Percentiles rank a stretch among this genome's conserved stretches.
Evolutionary conservation across 805 yeast genomes (phyloP).

Genomic region (Yarrowia yakushimensis): DNA sequence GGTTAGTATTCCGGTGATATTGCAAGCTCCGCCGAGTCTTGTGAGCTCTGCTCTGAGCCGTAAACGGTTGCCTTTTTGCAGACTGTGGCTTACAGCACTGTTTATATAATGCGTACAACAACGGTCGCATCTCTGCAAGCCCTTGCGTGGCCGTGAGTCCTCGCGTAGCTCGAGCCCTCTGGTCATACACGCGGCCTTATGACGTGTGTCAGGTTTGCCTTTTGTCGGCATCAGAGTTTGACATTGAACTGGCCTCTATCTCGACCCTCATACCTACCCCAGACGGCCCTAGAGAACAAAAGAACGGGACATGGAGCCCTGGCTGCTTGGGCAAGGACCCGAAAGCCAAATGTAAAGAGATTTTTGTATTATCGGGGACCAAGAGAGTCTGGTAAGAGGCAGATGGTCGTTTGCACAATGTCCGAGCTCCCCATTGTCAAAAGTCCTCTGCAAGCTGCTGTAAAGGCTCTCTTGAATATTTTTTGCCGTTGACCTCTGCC

Average conservation of each 20-base stretch:
- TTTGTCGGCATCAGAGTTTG: not conserved
- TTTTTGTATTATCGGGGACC: not conserved
- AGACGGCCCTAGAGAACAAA: not conserved
- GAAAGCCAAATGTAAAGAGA: not conserved
- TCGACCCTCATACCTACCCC: not conserved
- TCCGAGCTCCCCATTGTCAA: too few species aligned
- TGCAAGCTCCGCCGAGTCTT: not conserved
- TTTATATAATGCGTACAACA: not conserved
- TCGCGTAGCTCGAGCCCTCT: too few species aligned
- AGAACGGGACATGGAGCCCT: not conserved
- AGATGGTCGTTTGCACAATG: too few species aligned
- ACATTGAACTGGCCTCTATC: not conserved
- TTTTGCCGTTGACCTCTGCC: too few species aligned
- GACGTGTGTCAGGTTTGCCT: slow-evolving; percentile 22
- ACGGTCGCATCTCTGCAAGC: not conserved
- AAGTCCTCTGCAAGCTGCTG: too few species aligned
- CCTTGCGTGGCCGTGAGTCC: too few species aligned
- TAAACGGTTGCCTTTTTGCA: too few species aligned
- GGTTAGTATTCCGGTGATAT: not conserved
- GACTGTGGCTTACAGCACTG: too few species aligned
- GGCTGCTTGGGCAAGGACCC: not conserved
- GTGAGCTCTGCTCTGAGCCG: not conserved
- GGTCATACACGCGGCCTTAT: not conserved
- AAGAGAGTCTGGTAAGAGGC: not conserved
- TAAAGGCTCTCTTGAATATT: too few species aligned